Conservation (phyloP, 225 moss, liverwort and hornwort genomes). For the Straminergon stramineum region DNA sequence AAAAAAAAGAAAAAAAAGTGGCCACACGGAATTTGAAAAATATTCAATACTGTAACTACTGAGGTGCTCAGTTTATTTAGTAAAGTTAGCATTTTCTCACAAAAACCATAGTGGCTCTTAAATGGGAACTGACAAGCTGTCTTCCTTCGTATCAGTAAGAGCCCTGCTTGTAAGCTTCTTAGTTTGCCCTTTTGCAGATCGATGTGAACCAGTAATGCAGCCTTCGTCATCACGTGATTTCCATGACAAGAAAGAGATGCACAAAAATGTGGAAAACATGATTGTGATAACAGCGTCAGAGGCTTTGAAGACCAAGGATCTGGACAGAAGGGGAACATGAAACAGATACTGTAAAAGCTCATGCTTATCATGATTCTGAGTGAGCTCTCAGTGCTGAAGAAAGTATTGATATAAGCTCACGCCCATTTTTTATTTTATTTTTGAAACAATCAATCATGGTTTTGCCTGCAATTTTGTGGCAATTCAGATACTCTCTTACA, state of each 20-base stretch:
- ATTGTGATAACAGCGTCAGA: not conserved
- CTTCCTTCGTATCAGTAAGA: not conserved
- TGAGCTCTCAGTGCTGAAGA: not conserved
- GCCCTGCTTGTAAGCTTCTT: not conserved
- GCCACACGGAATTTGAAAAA: too few species aligned
- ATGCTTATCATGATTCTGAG: not conserved
- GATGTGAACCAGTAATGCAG: too few species aligned
- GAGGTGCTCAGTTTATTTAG: too few species aligned
- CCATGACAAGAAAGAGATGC: not conserved
- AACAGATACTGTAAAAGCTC: not conserved
- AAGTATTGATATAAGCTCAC: not conserved
- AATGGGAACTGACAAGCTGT: not conserved
- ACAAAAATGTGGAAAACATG: not conserved
- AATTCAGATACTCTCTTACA: not conserved
- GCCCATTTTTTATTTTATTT: too few species aligned
- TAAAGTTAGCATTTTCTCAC: too few species aligned
- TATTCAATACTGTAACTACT: not conserved
- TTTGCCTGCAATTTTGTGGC: not conserved
- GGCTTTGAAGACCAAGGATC: not conserved
- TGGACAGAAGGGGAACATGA: not conserved
- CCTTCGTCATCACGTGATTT: too few species aligned
- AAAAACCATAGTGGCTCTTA: not conserved
- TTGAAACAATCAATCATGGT: too few species aligned
- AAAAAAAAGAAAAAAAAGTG: too few species aligned
- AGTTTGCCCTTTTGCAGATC: not conserved